Evolutionary conservation across 192 early-diverging fungal species (phyloP).

Genomic region (Backusella parvicylindrica): DNA sequence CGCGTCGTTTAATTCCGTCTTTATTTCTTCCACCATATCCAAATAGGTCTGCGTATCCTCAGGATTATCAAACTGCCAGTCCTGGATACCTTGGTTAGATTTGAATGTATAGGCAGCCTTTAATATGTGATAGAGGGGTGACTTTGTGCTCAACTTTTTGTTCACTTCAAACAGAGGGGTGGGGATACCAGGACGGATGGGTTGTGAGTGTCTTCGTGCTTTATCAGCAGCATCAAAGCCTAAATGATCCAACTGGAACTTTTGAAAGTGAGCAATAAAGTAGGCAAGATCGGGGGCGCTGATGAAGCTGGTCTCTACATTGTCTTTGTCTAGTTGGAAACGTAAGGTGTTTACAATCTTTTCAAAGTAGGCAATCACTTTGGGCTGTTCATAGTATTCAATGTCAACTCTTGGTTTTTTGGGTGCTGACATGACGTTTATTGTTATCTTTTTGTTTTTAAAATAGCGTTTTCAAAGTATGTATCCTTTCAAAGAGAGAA

Average conservation of each 20-base stretch:
- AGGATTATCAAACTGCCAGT: slow-evolving; percentile 22
- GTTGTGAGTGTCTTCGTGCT: background rate
- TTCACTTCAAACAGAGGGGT: slow-evolving; percentile 13
- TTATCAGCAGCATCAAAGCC: slow-evolving; percentile 10
- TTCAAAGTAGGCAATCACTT: slow-evolving; percentile 26
- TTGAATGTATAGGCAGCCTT: slow-evolving; percentile 25
- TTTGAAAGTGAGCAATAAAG: slow-evolving; percentile 25
- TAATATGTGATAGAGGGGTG: slow-evolving; percentile 23
- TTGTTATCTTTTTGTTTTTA: background rate
- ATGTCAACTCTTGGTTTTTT: slow-evolving; percentile 21
- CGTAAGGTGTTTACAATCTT: slow-evolving; percentile 13
- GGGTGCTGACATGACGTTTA: slow-evolving; percentile 5
- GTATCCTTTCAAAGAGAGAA: background rate
- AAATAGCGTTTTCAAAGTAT: background rate
- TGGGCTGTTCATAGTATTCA: slow-evolving; percentile 32
- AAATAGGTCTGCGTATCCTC: slow-evolving; percentile 20
- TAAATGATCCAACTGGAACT: slow-evolving; percentile 25
- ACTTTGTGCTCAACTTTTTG: background rate
- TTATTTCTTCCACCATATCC: slow-evolving; percentile 12
- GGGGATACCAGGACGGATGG: slow-evolving; percentile 17
- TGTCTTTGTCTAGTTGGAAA: slow-evolving; percentile 13
- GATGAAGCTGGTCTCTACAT: slow-evolving; percentile 18
- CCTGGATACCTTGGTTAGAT: slow-evolving; percentile 10
- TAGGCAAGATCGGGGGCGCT: slow-evolving; percentile 25
- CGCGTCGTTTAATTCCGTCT: background rate